Conservation (phyloP, 805 yeast species). For the Kuraishia cidri region DNA sequence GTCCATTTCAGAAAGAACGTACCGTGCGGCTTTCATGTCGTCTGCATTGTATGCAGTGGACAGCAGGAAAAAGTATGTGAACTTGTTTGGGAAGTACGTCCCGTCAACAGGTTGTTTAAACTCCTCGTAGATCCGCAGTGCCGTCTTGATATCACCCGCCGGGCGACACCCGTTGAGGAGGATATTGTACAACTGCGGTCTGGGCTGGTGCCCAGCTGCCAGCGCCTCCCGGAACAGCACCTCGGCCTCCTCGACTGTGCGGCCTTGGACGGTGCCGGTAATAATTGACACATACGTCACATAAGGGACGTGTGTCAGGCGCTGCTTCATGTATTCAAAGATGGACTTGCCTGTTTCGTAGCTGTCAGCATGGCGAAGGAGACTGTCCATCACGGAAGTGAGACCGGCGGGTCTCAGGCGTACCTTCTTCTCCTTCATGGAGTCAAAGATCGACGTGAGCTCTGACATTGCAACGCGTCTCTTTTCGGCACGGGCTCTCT, state of each 20-base stretch:
- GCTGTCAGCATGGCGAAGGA: too few relatives aligned
- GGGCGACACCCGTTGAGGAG: constrained; percentile 40
- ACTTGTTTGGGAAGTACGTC: background rate
- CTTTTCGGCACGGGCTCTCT: too few relatives aligned
- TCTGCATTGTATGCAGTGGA: too few relatives aligned
- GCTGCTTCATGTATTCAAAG: background rate
- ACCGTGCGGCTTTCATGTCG: too few relatives aligned
- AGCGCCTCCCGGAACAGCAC: constrained; percentile 26
- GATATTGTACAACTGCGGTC: constrained; percentile 30
- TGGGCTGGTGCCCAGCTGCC: constrained; percentile 21
- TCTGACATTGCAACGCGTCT: too few relatives aligned
- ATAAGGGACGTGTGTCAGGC: constrained; percentile 13
- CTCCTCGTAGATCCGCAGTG: background rate
- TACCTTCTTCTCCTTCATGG: constrained; percentile 23
- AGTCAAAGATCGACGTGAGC: constrained; percentile 37
- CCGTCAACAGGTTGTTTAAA: background rate
- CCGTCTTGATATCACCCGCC: constrained; percentile 8
- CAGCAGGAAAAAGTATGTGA: too few relatives aligned
- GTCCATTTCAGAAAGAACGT: too few relatives aligned
- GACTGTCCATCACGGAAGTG: too few relatives aligned
- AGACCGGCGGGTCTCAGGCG: too few relatives aligned
- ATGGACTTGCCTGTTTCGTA: too few relatives aligned
- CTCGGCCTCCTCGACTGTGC: constrained; percentile 32
- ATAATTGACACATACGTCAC: constrained; percentile 37
- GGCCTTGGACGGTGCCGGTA: constrained; percentile 33